Conservation (phyloP, 192 early-diverging fungal species). For the Geranomyces variabilis region DNA sequence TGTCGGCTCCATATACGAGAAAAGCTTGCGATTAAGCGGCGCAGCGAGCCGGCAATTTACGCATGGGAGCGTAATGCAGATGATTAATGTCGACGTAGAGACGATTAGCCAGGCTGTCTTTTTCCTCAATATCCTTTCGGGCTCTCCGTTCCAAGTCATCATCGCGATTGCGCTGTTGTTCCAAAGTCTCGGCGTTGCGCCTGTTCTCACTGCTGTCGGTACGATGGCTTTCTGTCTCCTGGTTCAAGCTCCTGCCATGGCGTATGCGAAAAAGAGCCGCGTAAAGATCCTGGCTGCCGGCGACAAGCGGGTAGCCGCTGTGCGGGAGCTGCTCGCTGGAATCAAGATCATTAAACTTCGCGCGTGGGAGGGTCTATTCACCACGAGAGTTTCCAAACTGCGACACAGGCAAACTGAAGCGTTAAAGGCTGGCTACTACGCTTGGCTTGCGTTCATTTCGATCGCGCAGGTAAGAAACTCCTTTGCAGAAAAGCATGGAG, state of each 20-base stretch:
- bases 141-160: conserved; percentile 16
- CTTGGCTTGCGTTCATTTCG: neutral
- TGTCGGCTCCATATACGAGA: conserved; percentile 51
- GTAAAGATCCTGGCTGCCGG: neutral
- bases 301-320: neutral
- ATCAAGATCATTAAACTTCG: conserved; percentile 90
- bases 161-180: neutral
- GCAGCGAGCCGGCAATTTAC: neutral
- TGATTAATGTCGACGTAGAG: conserved; percentile 39
- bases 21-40: conserved; percentile 32
- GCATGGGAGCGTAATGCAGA: conserved; percentile 28
- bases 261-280: neutral
- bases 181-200: conserved; percentile 24
- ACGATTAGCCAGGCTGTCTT: conserved; percentile 4
- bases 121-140: conserved; percentile 9
- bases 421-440: conserved; percentile 49
- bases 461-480: neutral
- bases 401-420: conserved; percentile 4
- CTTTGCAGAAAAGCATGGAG: neutral
- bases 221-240: neutral
- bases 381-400: conserved; percentile 55
- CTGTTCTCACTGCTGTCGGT: conserved; percentile 8
- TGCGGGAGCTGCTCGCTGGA: conserved; percentile 11
- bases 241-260: neutral
- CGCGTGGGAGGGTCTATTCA: conserved; percentile 81